Evolutionary conservation across 139 green algal species (phyloP), one percentile per base, ranked within the genome.

Genomic region (Volvox africanus): DNA sequence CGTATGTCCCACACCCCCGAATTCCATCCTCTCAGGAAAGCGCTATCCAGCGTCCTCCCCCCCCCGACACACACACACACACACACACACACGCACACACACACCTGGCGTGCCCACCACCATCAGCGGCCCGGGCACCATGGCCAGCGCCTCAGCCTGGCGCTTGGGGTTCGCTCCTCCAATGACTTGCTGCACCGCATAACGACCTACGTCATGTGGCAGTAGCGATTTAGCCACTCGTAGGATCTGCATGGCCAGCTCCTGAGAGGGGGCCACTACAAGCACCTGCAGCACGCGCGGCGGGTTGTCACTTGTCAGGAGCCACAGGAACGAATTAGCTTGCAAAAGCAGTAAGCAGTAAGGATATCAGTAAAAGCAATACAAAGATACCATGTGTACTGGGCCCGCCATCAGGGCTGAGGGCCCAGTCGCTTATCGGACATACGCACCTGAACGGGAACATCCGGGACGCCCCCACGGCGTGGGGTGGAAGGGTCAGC

Each of bases 191-290:
- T 99, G 97, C 93, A 99, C 97, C 28, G 95, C 94, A 20, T 24
- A n/a, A 9, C 61, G 84, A 35, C 90, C 88, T 0, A 92, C 88
- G 36, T 95, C 92, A 9, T 94, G 75, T 0, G 95, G 95, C 35
- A 99, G 89, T 62, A 99, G 86, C 18, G 71, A 80, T 82, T 96
- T 93, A 0, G 96, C 97, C 26, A 98, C 96, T 2, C 96, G 88
- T 79, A 97, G 85, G 61, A 99, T 98, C 93, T 99, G 98, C 97
- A 99, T 99, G 26, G 97, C 98, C 62, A 99, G 95, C 94, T 99
- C 98, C 26, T 97, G 95, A 71, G 30, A 67, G 55, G 98, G 98
- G 16, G 95, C 96, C 6, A 99, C 95, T 1, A 99, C 91, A 1
- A 99, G 69, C 13, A 91, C 93, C 88, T 97, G 50, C 12, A 28